These are phyloP conservation scores for Cystofilobasidium ferigula DNA, from an alignment of 768 basidiomycete genomes.

Conservation along the genomic window DNA sequence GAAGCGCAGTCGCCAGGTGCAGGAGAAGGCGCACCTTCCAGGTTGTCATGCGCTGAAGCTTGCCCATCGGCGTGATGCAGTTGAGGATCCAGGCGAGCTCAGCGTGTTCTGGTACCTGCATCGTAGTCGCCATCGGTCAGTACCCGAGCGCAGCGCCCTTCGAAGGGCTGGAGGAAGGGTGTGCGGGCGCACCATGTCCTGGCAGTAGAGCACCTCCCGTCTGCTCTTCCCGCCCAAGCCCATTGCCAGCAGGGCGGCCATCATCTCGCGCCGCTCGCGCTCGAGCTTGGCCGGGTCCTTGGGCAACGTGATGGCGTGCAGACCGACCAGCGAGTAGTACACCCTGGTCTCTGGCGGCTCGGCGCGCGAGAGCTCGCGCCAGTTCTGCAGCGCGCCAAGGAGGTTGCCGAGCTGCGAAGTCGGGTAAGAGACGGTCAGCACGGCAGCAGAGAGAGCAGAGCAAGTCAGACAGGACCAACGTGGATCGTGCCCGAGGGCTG, in stretches of 20 bases:
- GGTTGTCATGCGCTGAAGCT: conserved; percentile 80
- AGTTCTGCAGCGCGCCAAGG: conserved; percentile 77
- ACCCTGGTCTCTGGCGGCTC: conserved; percentile 37
- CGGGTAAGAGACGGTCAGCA: conserved; percentile 29
- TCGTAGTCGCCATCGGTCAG: too few relatives aligned
- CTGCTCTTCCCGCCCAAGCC: background rate
- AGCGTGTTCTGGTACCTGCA: conserved; percentile 66
- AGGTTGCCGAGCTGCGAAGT: conserved; percentile 79
- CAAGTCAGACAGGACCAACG: conserved; percentile 35
- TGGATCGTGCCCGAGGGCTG: conserved; percentile 54
- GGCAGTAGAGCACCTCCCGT: conserved; percentile 34
- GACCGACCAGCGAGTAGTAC: conserved; percentile 73
- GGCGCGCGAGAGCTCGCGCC: conserved; percentile 65
- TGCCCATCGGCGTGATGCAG: conserved; percentile 71
- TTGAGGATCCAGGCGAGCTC: conserved; percentile 84
- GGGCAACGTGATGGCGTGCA: conserved; percentile 87
- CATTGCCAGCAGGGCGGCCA: conserved; percentile 64
- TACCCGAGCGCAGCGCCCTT: too few relatives aligned
- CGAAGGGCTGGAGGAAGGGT: background rate
- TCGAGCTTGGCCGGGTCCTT: conserved; percentile 61
- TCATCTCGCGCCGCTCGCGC: conserved; percentile 58
- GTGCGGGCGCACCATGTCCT: conserved; percentile 62
- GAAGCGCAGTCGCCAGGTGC: too few relatives aligned
- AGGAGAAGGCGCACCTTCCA: conserved; percentile 61
- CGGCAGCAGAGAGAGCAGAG: background rate